A percentile compares a stretch with the other conserved stretches of the same genome.
These are phyloP conservation scores for Euclidium syriacum DNA, from an alignment of 345 rosid genomes.

Conservation along the genomic window DNA sequence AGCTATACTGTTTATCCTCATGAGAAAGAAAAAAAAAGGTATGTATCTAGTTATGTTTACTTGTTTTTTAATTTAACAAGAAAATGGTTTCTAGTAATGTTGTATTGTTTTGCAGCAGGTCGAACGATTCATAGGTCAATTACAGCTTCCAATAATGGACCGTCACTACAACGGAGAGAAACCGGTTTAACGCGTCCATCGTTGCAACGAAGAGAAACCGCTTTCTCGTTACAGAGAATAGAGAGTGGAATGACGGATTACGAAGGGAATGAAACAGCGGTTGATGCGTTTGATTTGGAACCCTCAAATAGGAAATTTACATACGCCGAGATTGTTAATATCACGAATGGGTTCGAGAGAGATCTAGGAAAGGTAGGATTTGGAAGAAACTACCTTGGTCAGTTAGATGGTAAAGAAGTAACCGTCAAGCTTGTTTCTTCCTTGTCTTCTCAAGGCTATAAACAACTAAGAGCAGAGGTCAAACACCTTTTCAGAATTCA, in stretches of 20 bases:
- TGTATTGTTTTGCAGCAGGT: background rate
- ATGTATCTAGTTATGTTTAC: background rate
- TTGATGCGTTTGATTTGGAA: constrained; percentile 25
- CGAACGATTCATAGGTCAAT: background rate
- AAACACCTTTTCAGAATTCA: constrained; percentile 46
- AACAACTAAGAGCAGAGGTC: constrained; percentile 49
- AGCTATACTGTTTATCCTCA: constrained; percentile 3
- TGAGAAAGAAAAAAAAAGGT: constrained; percentile 21
- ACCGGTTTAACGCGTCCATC: constrained; percentile 19
- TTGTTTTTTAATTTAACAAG: background rate
- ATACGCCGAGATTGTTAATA: constrained; percentile 31
- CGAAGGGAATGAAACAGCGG: constrained; percentile 4
- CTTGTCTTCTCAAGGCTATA: constrained; percentile 39
- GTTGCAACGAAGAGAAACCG: constrained; percentile 24
- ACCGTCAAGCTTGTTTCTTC: constrained; percentile 53
- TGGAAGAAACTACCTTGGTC: constrained; percentile 47
- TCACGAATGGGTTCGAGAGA: constrained; percentile 40
- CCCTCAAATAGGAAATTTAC: constrained; percentile 27
- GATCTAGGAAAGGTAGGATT: constrained; percentile 48
- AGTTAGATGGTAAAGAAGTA: constrained; percentile 41
- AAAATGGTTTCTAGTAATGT: background rate
- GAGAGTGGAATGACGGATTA: constrained; percentile 26
- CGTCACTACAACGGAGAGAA: constrained; percentile 24
- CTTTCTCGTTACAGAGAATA: constrained; percentile 23
- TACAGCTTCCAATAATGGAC: constrained; percentile 23